Conservation (phyloP, 2,329 filamentous ascomycete species). For the Pseudomassariella vexata region DNA sequence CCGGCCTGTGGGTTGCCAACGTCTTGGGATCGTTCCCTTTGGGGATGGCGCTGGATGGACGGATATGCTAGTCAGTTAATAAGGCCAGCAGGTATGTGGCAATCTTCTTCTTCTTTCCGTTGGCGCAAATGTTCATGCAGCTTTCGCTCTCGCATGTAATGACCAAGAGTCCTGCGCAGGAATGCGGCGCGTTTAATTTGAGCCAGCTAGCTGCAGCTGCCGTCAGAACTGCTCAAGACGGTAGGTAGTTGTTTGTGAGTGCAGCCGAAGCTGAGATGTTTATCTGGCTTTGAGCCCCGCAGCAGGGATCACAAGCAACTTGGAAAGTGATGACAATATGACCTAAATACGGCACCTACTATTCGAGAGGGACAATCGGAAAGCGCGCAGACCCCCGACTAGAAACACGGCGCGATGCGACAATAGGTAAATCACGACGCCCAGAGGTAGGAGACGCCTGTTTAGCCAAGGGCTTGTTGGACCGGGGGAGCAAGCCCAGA, state of each 20-base stretch:
- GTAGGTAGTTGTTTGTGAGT: too few relatives aligned
- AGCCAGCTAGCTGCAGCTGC: too few relatives aligned
- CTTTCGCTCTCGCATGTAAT: too few relatives aligned
- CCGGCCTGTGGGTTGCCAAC: too few relatives aligned
- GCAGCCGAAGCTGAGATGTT: constrained; percentile 2
- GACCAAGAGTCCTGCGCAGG: too few relatives aligned
- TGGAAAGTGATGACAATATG: constrained; percentile 1
- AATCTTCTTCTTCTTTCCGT: too few relatives aligned
- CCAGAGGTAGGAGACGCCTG: constrained; percentile 8
- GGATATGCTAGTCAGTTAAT: constrained; percentile 7
- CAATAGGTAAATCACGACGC: constrained; percentile 6
- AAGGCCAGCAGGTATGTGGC: constrained; percentile 1
- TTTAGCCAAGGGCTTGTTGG: constrained; percentile 5
- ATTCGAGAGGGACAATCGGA: constrained; percentile 5
- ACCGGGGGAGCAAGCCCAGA: constrained; percentile 17
- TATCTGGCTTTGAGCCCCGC: constrained; percentile 5
- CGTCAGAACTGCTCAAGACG: too few relatives aligned
- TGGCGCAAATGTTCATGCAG: constrained; percentile 6
- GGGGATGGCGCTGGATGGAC: constrained; percentile 5
- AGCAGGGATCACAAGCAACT: constrained; percentile 3
- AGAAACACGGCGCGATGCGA: constrained; percentile 6
- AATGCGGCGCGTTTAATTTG: too few relatives aligned
- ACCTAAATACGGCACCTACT: too few relatives aligned
- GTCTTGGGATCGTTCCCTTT: constrained; percentile 7
- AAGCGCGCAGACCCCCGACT: constrained; percentile 5